Conservation (phyloP, 2,329 filamentous ascomycete species). For the Cylindrodendrum hubeiense region DNA sequence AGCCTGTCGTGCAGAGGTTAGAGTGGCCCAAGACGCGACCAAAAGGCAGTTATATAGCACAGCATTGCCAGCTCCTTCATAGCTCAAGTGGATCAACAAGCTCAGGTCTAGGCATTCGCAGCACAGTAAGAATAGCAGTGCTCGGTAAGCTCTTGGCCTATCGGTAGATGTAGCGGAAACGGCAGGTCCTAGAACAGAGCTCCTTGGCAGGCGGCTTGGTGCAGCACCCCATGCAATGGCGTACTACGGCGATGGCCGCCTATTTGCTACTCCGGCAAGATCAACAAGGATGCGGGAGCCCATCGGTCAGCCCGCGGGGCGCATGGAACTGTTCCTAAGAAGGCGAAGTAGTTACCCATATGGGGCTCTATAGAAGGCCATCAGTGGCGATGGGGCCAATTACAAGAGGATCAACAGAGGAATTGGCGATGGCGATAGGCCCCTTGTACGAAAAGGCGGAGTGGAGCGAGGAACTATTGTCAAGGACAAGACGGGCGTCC, state of each 20-base stretch:
- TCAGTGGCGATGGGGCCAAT: conserved; percentile 17
- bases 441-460: not conserved
- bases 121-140: conserved; percentile 9
- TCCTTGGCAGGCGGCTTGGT: conserved; percentile 37
- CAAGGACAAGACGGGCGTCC: conserved; percentile 9
- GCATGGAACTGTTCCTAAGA: conserved; percentile 5
- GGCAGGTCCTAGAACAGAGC: conserved; percentile 37
- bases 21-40: conserved; percentile 3
- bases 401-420: conserved; percentile 17
- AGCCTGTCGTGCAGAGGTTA: not conserved
- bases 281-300: conserved; percentile 19
- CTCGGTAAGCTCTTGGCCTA: conserved; percentile 19
- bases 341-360: conserved; percentile 1
- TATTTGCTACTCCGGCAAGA: conserved; percentile 26
- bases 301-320: not conserved
- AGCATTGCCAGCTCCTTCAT: not conserved
- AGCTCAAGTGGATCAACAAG: not conserved
- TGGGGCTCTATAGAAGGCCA: not conserved
- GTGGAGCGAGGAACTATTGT: conserved; percentile 41
- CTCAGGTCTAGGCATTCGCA: not conserved
- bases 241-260: conserved; percentile 6
- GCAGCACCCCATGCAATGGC: conserved; percentile 24
- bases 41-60: conserved; percentile 29
- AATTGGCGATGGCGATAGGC: conserved; percentile 30
- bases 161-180: conserved; percentile 33